Percentiles rank a stretch among this genome's conserved stretches.
Conservation (phyloP, 2,329 filamentous ascomycete genomes). For the Hypoxylon sp. region DNA sequence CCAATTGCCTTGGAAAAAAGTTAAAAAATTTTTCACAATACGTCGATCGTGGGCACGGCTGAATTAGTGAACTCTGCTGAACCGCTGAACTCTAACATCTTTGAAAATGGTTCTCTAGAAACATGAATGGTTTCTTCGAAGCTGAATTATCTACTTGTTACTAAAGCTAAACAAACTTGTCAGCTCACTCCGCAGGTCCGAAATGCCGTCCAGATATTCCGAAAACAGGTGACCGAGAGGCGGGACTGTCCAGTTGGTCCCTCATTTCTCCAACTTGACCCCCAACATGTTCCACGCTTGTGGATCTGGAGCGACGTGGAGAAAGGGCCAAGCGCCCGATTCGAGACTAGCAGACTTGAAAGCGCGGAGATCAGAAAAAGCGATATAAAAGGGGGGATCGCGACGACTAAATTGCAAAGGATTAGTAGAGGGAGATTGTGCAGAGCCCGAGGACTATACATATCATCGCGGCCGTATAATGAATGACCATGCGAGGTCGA, state of each 20-base stretch:
- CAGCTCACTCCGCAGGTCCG: not conserved
- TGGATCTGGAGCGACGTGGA: slow-evolving; percentile 32
- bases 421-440: not conserved
- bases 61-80: not conserved
- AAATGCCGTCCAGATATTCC: slow-evolving; percentile 19
- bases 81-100: not conserved
- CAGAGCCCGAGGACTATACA: not conserved
- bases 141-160: not conserved
- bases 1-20: slow-evolving; percentile 15
- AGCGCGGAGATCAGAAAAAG: not conserved
- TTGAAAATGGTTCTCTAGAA: not conserved
- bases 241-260: slow-evolving; percentile 13
- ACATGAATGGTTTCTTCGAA: not conserved
- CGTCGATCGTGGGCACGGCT: not conserved
- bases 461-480: not conserved
- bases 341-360: not conserved
- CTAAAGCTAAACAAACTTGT: not conserved
- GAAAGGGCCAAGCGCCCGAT: slow-evolving; percentile 4
- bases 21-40: not conserved
- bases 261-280: slow-evolving; percentile 34
- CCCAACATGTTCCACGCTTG: slow-evolving; percentile 1
- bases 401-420: not conserved
- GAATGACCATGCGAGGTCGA: not conserved
- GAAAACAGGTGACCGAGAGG: slow-evolving; percentile 32
- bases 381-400: slow-evolving; percentile 6